Conservation (phyloP, 106 monocot species). For the Iris macrosiphon region DNA sequence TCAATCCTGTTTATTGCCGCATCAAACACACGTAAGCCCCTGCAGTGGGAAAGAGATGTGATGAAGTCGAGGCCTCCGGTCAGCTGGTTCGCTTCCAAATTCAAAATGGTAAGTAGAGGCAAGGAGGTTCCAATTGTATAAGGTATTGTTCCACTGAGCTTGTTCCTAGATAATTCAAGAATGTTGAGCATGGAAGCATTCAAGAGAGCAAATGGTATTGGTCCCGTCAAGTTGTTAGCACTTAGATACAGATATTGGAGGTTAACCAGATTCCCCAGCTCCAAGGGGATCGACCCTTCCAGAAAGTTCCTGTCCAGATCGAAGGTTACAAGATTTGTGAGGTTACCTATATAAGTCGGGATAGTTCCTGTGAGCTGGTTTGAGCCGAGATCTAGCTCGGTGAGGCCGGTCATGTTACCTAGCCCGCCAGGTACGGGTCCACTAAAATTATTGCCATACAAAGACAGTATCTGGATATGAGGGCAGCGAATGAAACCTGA, state of each 20-base stretch:
- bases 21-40: too few species aligned
- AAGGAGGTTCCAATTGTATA: too few species aligned
- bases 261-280: constrained; percentile 1
- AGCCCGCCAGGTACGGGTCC: not conserved
- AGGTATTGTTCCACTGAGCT: not conserved
- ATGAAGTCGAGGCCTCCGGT: too few species aligned
- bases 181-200: not conserved
- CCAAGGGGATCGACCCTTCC: not conserved
- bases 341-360: constrained; percentile 1
- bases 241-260: not conserved
- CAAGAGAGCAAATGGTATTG: not conserved
- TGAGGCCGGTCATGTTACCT: not conserved
- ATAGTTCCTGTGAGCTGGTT: constrained; percentile 6
- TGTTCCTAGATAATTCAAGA: not conserved
- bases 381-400: not conserved
- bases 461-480: not conserved
- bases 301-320: not conserved
- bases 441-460: constrained; percentile 2
- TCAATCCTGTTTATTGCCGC: too few species aligned
- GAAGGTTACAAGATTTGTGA: not conserved
- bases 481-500: not conserved
- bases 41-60: too few species aligned
- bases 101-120: too few species aligned
- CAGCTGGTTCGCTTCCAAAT: too few species aligned
- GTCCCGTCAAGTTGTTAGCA: not conserved